phyloP scores from a whole-genome alignment of 305 asterid genomes.

The Petunia hybrid region DNA sequence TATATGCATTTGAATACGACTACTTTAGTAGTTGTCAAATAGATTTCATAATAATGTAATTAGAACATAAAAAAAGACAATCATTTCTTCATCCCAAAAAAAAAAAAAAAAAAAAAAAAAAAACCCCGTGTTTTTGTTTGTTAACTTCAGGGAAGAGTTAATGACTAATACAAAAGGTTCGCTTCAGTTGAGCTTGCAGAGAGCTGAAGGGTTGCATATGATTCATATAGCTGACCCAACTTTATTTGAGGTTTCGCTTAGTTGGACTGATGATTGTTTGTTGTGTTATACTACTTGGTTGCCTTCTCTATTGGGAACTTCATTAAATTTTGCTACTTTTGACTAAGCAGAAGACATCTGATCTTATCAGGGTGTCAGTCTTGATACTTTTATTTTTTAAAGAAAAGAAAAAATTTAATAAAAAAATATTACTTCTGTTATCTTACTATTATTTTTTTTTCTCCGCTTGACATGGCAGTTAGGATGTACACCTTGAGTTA shows the following conservation, averaged over 20 bases:
- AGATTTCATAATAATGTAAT: not conserved
- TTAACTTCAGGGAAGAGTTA: not conserved
- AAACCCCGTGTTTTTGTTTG: not conserved
- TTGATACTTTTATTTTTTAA: too few relatives aligned
- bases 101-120: too few relatives aligned
- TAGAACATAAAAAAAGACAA: not conserved
- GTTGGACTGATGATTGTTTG: not conserved
- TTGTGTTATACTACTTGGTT: not conserved
- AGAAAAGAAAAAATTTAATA: too few relatives aligned
- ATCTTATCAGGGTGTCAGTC: not conserved
- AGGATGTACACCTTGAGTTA: conserved; percentile 19
- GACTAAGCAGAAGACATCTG: not conserved
- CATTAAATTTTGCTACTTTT: not conserved
- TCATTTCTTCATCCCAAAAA: not conserved
- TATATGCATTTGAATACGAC: not conserved
- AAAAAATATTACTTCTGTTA: not conserved
- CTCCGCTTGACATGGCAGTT: not conserved
- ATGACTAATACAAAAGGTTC: not conserved
- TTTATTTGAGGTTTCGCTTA: not conserved
- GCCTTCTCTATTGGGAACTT: conserved; percentile 20
- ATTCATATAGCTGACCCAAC: conserved; percentile 4
- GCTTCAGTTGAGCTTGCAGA: conserved; percentile 13
- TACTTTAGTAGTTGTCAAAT: conserved; percentile 5
- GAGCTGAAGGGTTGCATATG: not conserved
- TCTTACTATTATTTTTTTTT: conserved; percentile 4